Percentiles rank a stretch among this genome's conserved stretches.
These are phyloP conservation scores for Suillus paluster DNA, from an alignment of 768 basidiomycete genomes.

Conservation along the genomic window DNA sequence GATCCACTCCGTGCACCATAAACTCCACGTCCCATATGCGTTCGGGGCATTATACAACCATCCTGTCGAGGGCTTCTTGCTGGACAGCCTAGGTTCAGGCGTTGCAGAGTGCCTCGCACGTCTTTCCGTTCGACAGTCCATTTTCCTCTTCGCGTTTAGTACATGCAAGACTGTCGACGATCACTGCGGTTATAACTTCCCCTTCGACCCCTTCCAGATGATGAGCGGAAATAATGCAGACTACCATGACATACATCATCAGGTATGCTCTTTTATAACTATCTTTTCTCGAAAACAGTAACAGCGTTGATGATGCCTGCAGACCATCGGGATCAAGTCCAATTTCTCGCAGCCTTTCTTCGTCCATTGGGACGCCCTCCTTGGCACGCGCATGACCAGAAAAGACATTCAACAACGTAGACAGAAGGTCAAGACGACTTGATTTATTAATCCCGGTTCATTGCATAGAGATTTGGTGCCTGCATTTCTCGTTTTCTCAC, in stretches of 20 bases:
- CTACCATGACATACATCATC: conserved; percentile 98
- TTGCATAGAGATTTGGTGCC: not conserved
- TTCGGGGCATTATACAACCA: conserved; percentile 98
- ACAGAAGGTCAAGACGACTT: conserved; percentile 28
- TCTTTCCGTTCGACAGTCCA: conserved; percentile 83
- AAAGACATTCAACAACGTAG: conserved; percentile 57
- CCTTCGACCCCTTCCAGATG: conserved; percentile 91
- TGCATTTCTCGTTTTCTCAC: not conserved
- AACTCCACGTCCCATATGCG: conserved; percentile 95
- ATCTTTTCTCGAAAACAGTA: not conserved
- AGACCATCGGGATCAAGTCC: conserved; percentile 78
- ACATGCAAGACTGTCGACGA: conserved; percentile 95
- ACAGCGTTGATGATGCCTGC: not conserved
- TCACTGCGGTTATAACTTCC: conserved; percentile 89
- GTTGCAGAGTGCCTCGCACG: conserved; percentile 71
- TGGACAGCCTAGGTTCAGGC: conserved; percentile 83
- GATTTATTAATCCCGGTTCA: conserved; percentile 6
- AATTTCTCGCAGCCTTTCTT: conserved; percentile 96
- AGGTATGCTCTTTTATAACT: conserved; percentile 47
- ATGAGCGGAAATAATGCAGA: conserved; percentile 89
- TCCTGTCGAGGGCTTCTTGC: conserved; percentile 89
- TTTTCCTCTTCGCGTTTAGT: conserved; percentile 80
- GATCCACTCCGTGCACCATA: conserved; percentile 93
- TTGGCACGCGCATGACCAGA: conserved; percentile 82
- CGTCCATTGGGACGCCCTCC: conserved; percentile 84